Evolutionary conservation across 345 rosid genomes (phyloP).

Genomic region (Odontarrhena argentea): DNA sequence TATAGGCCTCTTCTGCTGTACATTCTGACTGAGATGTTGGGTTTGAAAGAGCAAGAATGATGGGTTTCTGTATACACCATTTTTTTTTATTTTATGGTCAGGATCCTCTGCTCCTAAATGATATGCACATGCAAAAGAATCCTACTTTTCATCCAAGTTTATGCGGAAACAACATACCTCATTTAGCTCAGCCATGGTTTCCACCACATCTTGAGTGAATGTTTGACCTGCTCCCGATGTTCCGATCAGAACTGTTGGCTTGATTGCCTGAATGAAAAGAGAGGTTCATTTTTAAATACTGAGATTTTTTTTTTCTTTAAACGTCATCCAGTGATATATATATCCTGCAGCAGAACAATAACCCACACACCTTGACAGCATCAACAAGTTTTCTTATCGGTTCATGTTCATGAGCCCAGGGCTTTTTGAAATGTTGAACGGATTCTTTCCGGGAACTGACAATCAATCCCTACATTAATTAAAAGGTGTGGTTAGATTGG

Average conservation of each 20-base stretch:
- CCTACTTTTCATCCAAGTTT: slow-evolving; percentile 7
- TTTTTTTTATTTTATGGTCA: slow-evolving; percentile 4
- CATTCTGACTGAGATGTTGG: slow-evolving; percentile 98
- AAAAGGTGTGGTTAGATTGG: slow-evolving; percentile 17
- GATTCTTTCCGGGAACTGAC: slow-evolving; percentile 81
- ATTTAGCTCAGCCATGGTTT: slow-evolving; percentile 82
- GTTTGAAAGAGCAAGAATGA: slow-evolving; percentile 89
- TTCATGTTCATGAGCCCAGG: slow-evolving; percentile 94
- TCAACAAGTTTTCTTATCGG: slow-evolving; percentile 67
- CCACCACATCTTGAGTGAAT: slow-evolving; percentile 83
- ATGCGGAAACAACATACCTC: slow-evolving; percentile 51
- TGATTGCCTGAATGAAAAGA: slow-evolving; percentile 60
- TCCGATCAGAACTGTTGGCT: slow-evolving; percentile 90
- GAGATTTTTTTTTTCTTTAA: not conserved
- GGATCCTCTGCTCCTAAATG: slow-evolving; percentile 9
- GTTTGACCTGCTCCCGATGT: slow-evolving; percentile 94
- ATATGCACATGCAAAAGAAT: slow-evolving; percentile 20
- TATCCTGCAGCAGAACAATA: slow-evolving; percentile 23
- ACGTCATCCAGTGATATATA: not conserved
- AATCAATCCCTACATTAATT: slow-evolving; percentile 70
- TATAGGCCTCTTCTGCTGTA: slow-evolving; percentile 94
- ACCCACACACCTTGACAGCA: slow-evolving; percentile 67
- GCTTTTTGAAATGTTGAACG: slow-evolving; percentile 92
- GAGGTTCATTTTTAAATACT: slow-evolving; percentile 15
- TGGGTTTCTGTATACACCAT: slow-evolving; percentile 67